Evolutionary conservation across 2,329 filamentous ascomycete genomes (phyloP), one percentile per base, ranked within the genome.

Genomic region (Epichloe uncinata): DNA sequence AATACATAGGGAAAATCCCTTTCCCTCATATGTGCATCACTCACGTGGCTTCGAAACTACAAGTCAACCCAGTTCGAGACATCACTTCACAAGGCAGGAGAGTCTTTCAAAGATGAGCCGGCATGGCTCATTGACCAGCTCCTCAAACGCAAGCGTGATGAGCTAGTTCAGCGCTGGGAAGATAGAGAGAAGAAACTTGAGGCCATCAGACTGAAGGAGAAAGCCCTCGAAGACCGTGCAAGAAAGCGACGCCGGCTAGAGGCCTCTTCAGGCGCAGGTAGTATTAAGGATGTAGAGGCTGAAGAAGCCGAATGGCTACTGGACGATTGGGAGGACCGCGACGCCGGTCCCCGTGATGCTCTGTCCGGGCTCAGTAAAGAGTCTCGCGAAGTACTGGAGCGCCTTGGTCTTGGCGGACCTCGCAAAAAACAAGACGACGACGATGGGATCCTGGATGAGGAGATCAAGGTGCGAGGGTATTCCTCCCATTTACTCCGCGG

Each of bases 21-120:
- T 42, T 95, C 90, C 56, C 73, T 96, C 30, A 93, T 96, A 54
- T 96, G 90, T 63, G 85, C 84, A 40, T 83, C 89, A 5, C 66
- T 96, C 59, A 95, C 89, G 3, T 96, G 90, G 90, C 73, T 96
- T n/a, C 82, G 90, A 45, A 79, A 87, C 50, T 79, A 90, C 67
- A 91, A 94, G 63, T 81, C 66, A 63, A 72, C 60, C 57, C 64
- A 53, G 66, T 84, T 71, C 66, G 84, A 71, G 64, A 74, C 61
- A 55, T 75, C 59, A 43, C 75, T 72, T 51, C 72, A 63, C 51
- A 66, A 60, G 51, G 74, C 64, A 45, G 72, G 65, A 2, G 61
- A 67, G 1, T 59, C 66, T 2, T 71, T 71, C 55, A 67, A 80
- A 50, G 84, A 85, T 56, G 88, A 95, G 58, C 88, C 88, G 0